Evolutionary conservation across 139 green algal species (phyloP), one percentile per base, ranked within the genome.

Genomic region (Picochlorum sp.): DNA sequence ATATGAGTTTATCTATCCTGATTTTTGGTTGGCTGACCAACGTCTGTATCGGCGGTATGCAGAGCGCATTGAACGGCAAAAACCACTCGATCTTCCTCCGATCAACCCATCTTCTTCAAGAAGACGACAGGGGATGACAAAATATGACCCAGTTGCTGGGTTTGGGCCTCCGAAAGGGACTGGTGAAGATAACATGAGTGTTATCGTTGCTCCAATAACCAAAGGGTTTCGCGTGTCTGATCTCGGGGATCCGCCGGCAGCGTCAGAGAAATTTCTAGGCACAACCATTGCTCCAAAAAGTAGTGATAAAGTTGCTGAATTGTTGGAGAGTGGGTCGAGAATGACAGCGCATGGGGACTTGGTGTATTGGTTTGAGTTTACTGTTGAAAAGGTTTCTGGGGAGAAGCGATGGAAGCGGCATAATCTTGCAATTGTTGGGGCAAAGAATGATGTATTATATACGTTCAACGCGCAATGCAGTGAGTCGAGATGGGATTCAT

Each of bases 171-270:
- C 87, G 6, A 88, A 85, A 15, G 86, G 78, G 51, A 85, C 70
- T 16, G 91, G 91, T 0, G 91, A 97, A 68, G 76, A 90, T 63
- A 97, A 97, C 63, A 74, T 97, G 24, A 86, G 68, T 34, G 83
- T 97, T 1, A 79, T 97, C 11, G 90, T 91, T 11, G 84, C 85
- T 2, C 86, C 90, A 47, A 90, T 96, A 56, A 44, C 64, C 4
- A 20, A 69, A 2, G 86, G 87, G 21, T 97, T 96, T 79, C 72
- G 24, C 13, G 69, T 95, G 44, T 30, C 65, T 24, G 69, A 41
- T 51, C 62, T 96, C 52, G 87, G 86, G 2, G 68, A 18, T 4
- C 68, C 86, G 2, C 49, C 79, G 24, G 26, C 81, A 45, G 82
- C 79, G 7, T 86, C 68, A 4, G 10, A 61, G 6, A 49, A 68